These are phyloP conservation scores for Tetrahymena elliotti DNA, from an alignment of 73 alveolate genomes.

Conservation along the genomic window DNA sequence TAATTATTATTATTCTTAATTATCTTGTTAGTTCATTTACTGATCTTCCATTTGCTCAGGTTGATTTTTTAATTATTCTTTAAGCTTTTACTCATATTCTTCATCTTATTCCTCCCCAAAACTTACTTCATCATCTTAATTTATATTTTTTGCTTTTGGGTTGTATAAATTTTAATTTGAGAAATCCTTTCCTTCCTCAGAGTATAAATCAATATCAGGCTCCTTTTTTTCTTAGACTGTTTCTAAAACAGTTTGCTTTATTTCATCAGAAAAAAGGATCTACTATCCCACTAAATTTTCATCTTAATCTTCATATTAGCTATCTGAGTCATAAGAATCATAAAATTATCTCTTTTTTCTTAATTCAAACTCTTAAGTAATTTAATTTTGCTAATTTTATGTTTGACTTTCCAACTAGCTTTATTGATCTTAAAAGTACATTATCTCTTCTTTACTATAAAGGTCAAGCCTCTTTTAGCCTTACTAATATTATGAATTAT, in stretches of 20 bases:
- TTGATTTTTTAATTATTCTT: background rate
- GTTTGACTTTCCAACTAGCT: background rate
- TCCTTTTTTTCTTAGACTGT: background rate
- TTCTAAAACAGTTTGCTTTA: background rate
- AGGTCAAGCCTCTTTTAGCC: background rate
- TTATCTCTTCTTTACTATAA: background rate
- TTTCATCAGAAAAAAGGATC: background rate
- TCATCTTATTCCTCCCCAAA: background rate
- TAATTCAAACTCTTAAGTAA: background rate
- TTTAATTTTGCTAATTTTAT: background rate
- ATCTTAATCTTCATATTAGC: background rate
- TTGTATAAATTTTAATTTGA: background rate
- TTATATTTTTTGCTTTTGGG: background rate
- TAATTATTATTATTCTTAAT: background rate
- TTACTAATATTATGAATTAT: background rate
- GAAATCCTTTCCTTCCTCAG: background rate
- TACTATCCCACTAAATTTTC: background rate
- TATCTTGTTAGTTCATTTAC: too few relatives aligned
- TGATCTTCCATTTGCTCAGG: background rate
- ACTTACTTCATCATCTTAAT: background rate
- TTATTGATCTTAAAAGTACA: background rate
- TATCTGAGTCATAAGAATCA: background rate
- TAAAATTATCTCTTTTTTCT: background rate
- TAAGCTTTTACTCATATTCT: background rate
- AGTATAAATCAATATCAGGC: background rate